Evolutionary conservation across 805 yeast species (phyloP), one percentile per base, ranked within the genome.

Genomic region (Saturnispora gosingensis): DNA sequence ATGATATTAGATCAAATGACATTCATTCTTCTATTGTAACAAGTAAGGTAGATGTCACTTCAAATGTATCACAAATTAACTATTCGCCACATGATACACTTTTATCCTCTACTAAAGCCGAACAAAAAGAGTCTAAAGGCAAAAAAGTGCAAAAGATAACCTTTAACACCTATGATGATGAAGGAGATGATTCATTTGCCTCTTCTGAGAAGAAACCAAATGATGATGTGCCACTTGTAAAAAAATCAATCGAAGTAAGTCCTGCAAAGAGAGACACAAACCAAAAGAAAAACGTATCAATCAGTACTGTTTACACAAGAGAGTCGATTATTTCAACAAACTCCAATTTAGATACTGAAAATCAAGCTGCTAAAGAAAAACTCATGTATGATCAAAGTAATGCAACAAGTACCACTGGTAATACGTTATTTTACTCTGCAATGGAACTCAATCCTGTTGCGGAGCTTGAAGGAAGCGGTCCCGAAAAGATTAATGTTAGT

Each of bases 121-220:
- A 38, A 9, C 15, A 10, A 8, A 38, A 18, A 18, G 42, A 38
- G 16, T 7, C 11, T 18, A 38, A 5, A 11, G 25, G 18, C 11
- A 49, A 43, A 27, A 49, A 49, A 16, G 51, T 49, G 6, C 51
- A 49, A 3, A 49, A 49, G 32, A 49, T 49, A 18, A 32, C 43
- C 20, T 49, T 49, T 43, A 43, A 43, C 22, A 16, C 42, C 1
- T 18, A 16, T 13, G 34, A 30, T 30, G 34, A 30, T 30, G 34
- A 30, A 30, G 34, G 13, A 35, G 40, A 24, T 34, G 30, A 16
- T 40, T 25, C 39, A 10, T 27, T 25, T n/a, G 20, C 24, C 13
- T 30, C 47, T 6, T 10, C 16, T 32, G 25, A 30, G 4, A 34
- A 28, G 9, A 22, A 40, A 5, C 10, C 13, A 2, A 7, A 9